A percentile compares a stretch with the other conserved stretches of the same genome.
Conservation (phyloP, 2,329 filamentous ascomycete species). For the Delphinella strobiligena region DNA sequence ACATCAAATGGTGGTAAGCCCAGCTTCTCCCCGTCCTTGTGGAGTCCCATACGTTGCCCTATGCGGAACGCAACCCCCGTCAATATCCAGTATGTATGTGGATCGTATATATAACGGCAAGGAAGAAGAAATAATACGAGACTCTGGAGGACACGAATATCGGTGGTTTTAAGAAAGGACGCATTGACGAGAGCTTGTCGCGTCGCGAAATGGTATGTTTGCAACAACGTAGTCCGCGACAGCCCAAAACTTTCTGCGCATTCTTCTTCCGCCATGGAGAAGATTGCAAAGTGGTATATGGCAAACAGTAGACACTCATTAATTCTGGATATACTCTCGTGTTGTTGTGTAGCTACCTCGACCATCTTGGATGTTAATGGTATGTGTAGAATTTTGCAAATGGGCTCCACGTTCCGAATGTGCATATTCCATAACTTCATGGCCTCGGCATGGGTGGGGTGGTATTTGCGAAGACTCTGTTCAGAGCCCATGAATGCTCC, state of each 20-base stretch:
- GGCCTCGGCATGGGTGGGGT: constrained; percentile 3
- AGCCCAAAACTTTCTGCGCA: constrained; percentile 36
- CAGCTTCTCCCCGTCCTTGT: constrained; percentile 43
- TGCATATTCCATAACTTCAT: constrained; percentile 41
- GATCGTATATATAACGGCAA: constrained; percentile 29
- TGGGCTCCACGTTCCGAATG: constrained; percentile 58
- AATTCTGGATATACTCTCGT: constrained; percentile 45
- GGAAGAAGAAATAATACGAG: constrained; percentile 48
- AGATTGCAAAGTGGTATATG: constrained; percentile 47
- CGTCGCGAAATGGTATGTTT: constrained; percentile 41
- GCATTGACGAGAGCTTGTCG: constrained; percentile 52
- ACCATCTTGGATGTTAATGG: constrained; percentile 43
- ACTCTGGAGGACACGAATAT: constrained; percentile 55
- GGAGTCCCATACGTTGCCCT: constrained; percentile 48
- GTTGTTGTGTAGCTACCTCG: constrained; percentile 26
- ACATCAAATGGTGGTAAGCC: constrained; percentile 45
- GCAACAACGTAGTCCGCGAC: constrained; percentile 33
- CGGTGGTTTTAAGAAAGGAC: constrained; percentile 53
- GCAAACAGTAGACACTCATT: constrained; percentile 48
- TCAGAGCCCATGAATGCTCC: constrained; percentile 14
- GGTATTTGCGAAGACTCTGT: constrained; percentile 5
- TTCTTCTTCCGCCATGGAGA: constrained; percentile 35
- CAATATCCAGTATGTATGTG: constrained; percentile 50
- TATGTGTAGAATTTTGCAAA: constrained; percentile 59
- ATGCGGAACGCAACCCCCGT: constrained; percentile 50